Percentiles rank a stretch among this genome's conserved stretches.
phyloP scores from a whole-genome alignment of 495 filamentous ascomycete genomes.

The Neurospora sp. region DNA sequence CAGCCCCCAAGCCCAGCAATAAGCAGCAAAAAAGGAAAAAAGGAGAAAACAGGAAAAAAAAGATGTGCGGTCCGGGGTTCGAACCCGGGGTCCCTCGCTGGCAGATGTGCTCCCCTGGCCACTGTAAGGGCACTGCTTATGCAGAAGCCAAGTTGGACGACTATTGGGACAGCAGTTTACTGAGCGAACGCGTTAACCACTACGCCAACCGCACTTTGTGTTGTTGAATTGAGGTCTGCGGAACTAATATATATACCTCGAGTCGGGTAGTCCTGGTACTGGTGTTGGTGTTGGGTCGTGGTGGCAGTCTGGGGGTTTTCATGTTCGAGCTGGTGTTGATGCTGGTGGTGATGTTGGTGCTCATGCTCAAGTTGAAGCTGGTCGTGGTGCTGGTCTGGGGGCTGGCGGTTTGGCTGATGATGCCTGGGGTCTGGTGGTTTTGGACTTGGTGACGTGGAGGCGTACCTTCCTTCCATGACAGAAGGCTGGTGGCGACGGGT shows the following conservation, averaged over 20 bases:
- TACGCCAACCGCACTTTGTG: background rate
- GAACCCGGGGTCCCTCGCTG: background rate
- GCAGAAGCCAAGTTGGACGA: background rate
- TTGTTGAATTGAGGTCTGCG: background rate
- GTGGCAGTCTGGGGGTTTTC: background rate
- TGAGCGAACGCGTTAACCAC: background rate
- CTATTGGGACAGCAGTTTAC: background rate
- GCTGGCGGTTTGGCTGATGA: background rate
- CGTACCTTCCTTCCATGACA: background rate
- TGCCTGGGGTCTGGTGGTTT: background rate
- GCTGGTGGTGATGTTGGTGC: background rate
- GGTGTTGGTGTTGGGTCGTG: background rate
- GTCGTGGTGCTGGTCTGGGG: background rate
- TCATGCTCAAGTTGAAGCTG: background rate
- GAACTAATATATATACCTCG: background rate
- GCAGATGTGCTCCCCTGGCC: background rate
- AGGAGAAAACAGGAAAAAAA: background rate
- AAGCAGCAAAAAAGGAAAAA: background rate
- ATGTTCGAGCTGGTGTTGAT: background rate
- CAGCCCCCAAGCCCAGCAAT: background rate
- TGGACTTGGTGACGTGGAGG: background rate
- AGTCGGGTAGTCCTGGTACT: background rate
- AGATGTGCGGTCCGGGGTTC: background rate
- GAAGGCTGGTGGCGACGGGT: background rate
- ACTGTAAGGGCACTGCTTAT: background rate